Percentiles rank a stretch among this genome's conserved stretches.
phyloP scores from a whole-genome alignment of 2,329 filamentous ascomycete species.

The Cucurbitaria berberidis region DNA sequence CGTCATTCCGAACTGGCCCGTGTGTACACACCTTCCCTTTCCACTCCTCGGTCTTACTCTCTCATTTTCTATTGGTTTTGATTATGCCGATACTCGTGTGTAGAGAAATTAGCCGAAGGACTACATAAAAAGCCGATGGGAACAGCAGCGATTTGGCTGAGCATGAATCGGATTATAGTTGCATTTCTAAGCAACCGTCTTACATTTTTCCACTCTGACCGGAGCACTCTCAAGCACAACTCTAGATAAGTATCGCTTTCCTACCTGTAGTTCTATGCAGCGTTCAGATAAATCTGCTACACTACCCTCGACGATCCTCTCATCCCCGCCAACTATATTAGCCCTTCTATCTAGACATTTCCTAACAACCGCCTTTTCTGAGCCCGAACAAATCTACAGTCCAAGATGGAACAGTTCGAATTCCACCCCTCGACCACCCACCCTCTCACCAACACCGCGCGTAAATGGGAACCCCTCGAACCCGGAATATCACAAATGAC shows the following conservation, averaged over 20 bases:
- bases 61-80: background rate
- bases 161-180: background rate
- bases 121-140: background rate
- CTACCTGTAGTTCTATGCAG: too few relatives aligned
- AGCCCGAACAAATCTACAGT: too few relatives aligned
- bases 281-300: too few relatives aligned
- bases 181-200: background rate
- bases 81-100: background rate
- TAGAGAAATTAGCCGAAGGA: too few relatives aligned
- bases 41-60: background rate
- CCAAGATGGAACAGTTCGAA: constrained; percentile 13
- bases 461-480: constrained; percentile 9
- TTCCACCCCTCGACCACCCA: constrained; percentile 4
- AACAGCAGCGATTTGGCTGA: too few relatives aligned
- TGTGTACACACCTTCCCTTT: background rate
- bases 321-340: too few relatives aligned
- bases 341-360: too few relatives aligned
- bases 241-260: too few relatives aligned
- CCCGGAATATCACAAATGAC: constrained; percentile 14
- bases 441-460: background rate
- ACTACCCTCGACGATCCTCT: too few relatives aligned
- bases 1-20: background rate
- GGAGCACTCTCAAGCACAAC: too few relatives aligned
- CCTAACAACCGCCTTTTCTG: background rate
- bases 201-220: too few relatives aligned